A percentile compares a stretch with the other conserved stretches of the same genome.
Evolutionary conservation across 2,329 filamentous ascomycete genomes (phyloP).

Genomic region (Hansfordia pulvinata): DNA sequence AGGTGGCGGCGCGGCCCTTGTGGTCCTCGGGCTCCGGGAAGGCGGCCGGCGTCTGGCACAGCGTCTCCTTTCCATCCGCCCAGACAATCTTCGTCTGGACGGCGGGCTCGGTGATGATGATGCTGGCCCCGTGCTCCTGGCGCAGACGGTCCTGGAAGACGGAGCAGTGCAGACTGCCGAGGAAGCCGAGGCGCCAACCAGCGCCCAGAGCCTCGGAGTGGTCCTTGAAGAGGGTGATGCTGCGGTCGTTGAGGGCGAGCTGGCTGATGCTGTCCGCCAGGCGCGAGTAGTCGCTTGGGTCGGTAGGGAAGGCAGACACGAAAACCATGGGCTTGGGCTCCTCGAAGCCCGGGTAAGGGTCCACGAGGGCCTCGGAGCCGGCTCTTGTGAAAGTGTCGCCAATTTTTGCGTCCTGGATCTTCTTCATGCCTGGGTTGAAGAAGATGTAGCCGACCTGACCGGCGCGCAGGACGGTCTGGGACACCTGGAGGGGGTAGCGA

Average conservation of each 20-base stretch:
- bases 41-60: conserved; percentile 74
- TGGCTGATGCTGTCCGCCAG: conserved; percentile 91
- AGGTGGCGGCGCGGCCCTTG: conserved; percentile 26
- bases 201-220: conserved; percentile 86
- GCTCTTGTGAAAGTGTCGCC: conserved; percentile 88
- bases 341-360: conserved; percentile 82
- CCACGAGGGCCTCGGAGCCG: conserved; percentile 61
- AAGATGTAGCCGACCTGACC: conserved; percentile 94
- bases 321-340: conserved; percentile 99
- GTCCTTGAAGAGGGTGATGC: conserved; percentile 87
- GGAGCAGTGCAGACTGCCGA: conserved; percentile 97
- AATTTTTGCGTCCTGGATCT: conserved; percentile 86
- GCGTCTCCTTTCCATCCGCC: conserved; percentile 60
- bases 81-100: conserved; percentile 83
- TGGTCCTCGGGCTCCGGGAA: conserved; percentile 60
- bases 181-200: conserved; percentile 85
- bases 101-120: conserved; percentile 93
- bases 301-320: conserved; percentile 88
- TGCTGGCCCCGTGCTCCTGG: conserved; percentile 85
- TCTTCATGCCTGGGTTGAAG: conserved; percentile 98
- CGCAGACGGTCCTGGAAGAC: conserved; percentile 93
- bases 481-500: conserved; percentile 79
- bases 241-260: conserved; percentile 86
- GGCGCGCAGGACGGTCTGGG: conserved; percentile 67
- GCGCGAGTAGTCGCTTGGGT: conserved; percentile 75